Conservation (phyloP, 768 basidiomycete species). For the Ramaria rubella region DNA sequence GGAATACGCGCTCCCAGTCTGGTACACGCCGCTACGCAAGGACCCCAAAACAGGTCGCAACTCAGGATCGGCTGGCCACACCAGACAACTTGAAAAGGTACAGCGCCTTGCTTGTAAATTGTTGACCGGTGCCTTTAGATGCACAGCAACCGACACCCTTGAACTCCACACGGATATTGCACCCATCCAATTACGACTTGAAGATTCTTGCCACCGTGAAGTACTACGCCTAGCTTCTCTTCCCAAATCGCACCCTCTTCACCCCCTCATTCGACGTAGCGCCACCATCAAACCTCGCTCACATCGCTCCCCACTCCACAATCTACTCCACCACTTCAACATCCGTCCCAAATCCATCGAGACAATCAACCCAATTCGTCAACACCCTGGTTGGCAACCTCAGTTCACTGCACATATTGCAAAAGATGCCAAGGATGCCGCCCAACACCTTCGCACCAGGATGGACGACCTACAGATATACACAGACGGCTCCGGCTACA, state of each 20-base stretch:
- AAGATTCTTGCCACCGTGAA: constrained; percentile 1
- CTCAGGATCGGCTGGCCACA: neutral
- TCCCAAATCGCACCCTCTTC: constrained; percentile 11
- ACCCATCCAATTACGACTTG: constrained; percentile 4
- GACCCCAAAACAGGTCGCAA: rapidly evolving
- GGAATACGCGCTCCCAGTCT: constrained; percentile 19
- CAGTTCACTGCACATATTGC: constrained; percentile 2
- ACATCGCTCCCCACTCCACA: constrained; percentile 18
- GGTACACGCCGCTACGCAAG: constrained; percentile 1
- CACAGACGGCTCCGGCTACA: constrained; percentile 17
- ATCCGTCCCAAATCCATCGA: constrained; percentile 13
- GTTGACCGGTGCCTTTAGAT: constrained; percentile 17
- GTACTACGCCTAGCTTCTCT: constrained; percentile 11
- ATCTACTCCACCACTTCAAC: constrained; percentile 11
- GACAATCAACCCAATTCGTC: constrained; percentile 2
- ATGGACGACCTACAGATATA: constrained; percentile 7
- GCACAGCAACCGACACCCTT: constrained; percentile 9
- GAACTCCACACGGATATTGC: constrained; percentile 11
- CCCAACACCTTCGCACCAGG: neutral
- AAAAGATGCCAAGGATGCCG: neutral
- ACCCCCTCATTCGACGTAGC: neutral
- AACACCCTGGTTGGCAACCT: neutral
- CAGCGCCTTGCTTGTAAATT: constrained; percentile 17
- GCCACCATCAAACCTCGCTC: constrained; percentile 1
- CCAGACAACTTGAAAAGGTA: neutral